These are phyloP conservation scores for Ascoidea asiatica DNA, from an alignment of 805 yeast species.

Conservation along the genomic window DNA sequence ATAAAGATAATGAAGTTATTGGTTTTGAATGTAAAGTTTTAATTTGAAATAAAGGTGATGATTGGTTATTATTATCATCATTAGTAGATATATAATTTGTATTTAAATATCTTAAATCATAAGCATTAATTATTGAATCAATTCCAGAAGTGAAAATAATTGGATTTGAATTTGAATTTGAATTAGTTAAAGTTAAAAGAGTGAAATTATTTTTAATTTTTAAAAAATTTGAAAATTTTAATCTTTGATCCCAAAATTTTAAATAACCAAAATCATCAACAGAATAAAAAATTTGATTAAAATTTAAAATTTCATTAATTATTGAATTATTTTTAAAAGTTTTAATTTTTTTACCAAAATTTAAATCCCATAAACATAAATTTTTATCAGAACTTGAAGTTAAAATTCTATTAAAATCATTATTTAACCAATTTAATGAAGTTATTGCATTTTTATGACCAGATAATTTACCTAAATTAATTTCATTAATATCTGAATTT, in stretches of 20 bases:
- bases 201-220: conserved; percentile 40
- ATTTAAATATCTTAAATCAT: conserved; percentile 36
- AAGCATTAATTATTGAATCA: conserved; percentile 48
- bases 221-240: conserved; percentile 25
- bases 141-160: conserved; percentile 48
- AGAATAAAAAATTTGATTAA: conserved; percentile 25
- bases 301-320: background rate
- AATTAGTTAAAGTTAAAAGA: conserved; percentile 35
- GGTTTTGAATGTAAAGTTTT: conserved; percentile 31
- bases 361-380: conserved; percentile 48
- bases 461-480: conserved; percentile 29
- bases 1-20: conserved; percentile 40
- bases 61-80: too few relatives aligned
- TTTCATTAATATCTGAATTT: conserved; percentile 13
- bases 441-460: conserved; percentile 61
- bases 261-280: conserved; percentile 57
- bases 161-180: conserved; percentile 23
- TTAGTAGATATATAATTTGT: too few relatives aligned
- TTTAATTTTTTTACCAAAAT: conserved; percentile 38
- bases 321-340: background rate
- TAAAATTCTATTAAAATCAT: conserved; percentile 26
- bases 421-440: conserved; percentile 37
- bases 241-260: conserved; percentile 52
- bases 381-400: conserved; percentile 52
- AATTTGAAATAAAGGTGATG: conserved; percentile 30